Evolutionary conservation across 345 rosid species (phyloP), one percentile per base, ranked within the genome.

Genomic region (Nasturtium officinale): DNA sequence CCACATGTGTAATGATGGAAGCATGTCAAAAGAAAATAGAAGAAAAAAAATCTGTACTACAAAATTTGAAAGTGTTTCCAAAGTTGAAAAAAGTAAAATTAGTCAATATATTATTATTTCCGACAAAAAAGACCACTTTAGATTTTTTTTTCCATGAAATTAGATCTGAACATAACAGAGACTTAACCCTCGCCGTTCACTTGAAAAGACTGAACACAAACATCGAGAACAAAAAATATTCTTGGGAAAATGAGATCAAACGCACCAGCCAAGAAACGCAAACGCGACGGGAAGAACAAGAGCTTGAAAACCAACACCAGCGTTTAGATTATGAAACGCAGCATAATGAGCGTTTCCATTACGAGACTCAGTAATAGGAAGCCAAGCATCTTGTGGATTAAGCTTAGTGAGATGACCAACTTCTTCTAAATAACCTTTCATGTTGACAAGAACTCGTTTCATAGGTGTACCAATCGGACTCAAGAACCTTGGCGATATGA

Each of bases 311-410:
- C 98, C 98, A 70, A 94, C 83, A 20, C 98, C 98, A 51, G 97
- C 98, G 74, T 94, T 94, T 16, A 94, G 83, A 65, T 94, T 94
- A 65, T 94, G 98, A 84, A 94, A 94, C 46, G 98, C 98, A 9
- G 98, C 95, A 82, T 94, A 94, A 58, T 94, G 90, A 71, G 98
- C 97, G 73, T 94, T 94, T n/a, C 97, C 98, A 32, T 94, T 94
- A 30, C 98, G 88, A 18, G 98, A 94, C 79, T 94, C 97, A 0
- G 98, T 94, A 57, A 94, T 94, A 12, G 97, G 98, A 52, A 94
- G 96, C 98, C 97, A 94, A 63, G 98, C 97, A 23, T 94, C 98
- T 61, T 94, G 98, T 2, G 98, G 98, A 73, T 94, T 94, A 7
- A 94, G 95, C 85, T 89, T 94, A 5, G 98, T 94, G 21, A 94